phyloP scores from a whole-genome alignment of 192 early-diverging fungal genomes.

The Rhizophlyctis rosea region DNA sequence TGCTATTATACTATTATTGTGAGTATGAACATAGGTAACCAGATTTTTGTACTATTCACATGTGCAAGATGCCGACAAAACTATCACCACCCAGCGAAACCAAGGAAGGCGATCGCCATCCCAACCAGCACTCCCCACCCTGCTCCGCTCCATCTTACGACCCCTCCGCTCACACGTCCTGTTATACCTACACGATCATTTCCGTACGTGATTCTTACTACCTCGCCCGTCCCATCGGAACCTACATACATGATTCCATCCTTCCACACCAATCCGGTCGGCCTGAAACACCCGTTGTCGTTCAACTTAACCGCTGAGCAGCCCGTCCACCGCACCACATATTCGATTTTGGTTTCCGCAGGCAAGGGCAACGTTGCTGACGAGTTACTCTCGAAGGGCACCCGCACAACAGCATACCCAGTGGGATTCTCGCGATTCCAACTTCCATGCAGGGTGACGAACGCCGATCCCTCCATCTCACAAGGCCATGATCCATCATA shows the following conservation, averaged over 20 bases:
- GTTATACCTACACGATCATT: too few relatives aligned
- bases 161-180: too few relatives aligned
- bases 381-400: conserved; percentile 21
- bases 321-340: conserved; percentile 1
- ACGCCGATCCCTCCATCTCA: conserved; percentile 6
- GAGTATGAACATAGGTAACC: too few relatives aligned
- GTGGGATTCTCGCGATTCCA: conserved; percentile 38
- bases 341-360: conserved; percentile 1
- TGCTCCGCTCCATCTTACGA: too few relatives aligned
- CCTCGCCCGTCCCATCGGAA: conserved; percentile 22
- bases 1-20: too few relatives aligned
- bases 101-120: too few relatives aligned
- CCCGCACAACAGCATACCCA: conserved; percentile 34
- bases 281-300: conserved; percentile 12
- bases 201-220: conserved; percentile 13
- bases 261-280: conserved; percentile 17
- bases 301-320: not conserved
- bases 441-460: conserved; percentile 38
- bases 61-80: too few relatives aligned
- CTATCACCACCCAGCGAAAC: too few relatives aligned
- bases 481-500: conserved; percentile 18
- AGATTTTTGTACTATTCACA: too few relatives aligned
- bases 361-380: not conserved
- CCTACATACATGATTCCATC: conserved; percentile 13
- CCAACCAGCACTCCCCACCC: too few relatives aligned